Evolutionary conservation across 176 grass and related monocot genomes (phyloP), one percentile per base, ranked within the genome.

Genomic region (Cymbopogon citratus): DNA sequence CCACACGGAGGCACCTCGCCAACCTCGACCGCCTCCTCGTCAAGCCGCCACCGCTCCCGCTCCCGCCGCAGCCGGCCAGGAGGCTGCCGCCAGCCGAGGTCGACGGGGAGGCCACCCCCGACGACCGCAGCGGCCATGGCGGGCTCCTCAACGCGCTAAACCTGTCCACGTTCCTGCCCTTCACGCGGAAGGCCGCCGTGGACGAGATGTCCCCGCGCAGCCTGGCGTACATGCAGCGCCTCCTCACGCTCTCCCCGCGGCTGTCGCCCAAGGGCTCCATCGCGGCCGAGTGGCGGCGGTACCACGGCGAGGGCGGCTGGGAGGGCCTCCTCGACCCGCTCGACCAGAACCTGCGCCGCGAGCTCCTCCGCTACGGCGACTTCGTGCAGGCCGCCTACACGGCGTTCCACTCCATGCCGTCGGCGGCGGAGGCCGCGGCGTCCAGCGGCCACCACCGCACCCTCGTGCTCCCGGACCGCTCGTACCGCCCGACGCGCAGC

Each of bases 191-290:
- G 63, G 49, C 75, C 0, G 74, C 75, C 34, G 63, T 56, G 0
- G 92, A 91, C 52, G 84, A 86, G 79, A 94, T 90, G 87, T 94
- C 92, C 0, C 92, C 92, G 48, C 87, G 92, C 2, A 94, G 89
- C 80, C 85, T 94, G n/a, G 86, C 74, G 44, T 81, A 85, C 73
- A 70, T 94, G 81, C 92, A 94, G 62, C 81, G 78, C 7, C 87
- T 94, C 72, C 89, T 94, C 7, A 83, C 87, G 18, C 77, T 85
- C 36, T 85, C 92, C 0, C 84, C 84, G 34, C 84, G 84, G 14
- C 84, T 75, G 19, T 94, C 92, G 10, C 92, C 92, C 2, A 87
- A 83, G 62, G 48, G 68, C 35, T 40, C 85, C 74, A 91, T 94
- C 76, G 89, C 92, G 0, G 44, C 2, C 18, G 79, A 71, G 41